phyloP scores from a whole-genome alignment of 2,329 filamentous ascomycete species.

The Ophiostoma montium region DNA sequence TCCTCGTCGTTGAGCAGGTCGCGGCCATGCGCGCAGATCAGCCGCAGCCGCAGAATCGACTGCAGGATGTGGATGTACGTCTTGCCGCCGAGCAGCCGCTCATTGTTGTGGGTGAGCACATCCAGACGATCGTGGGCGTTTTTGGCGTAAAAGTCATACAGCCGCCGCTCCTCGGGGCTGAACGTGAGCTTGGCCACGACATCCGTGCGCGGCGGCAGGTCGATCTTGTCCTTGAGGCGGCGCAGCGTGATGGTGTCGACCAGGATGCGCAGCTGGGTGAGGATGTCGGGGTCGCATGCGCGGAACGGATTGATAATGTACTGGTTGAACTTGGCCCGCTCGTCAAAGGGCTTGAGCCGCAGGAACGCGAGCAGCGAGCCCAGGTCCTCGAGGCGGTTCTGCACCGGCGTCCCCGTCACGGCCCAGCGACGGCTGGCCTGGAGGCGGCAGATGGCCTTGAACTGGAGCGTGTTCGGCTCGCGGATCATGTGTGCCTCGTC shows the following conservation, averaged over 20 bases:
- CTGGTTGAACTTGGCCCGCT: slow-evolving; percentile 58
- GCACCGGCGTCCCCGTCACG: slow-evolving; percentile 91
- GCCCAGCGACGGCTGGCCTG: slow-evolving; percentile 80
- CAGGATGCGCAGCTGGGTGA: slow-evolving; percentile 73
- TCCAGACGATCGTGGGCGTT: slow-evolving; percentile 70
- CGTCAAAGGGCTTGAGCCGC: slow-evolving; percentile 71
- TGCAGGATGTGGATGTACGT: slow-evolving; percentile 92
- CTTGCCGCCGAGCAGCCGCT: slow-evolving; percentile 60
- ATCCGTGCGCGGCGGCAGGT: slow-evolving; percentile 63
- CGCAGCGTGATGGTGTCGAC: slow-evolving; percentile 92
- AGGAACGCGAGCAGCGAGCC: slow-evolving; percentile 78
- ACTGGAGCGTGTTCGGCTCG: slow-evolving; percentile 66
- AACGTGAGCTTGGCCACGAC: slow-evolving; percentile 63
- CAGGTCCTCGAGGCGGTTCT: slow-evolving; percentile 85
- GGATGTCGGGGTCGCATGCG: slow-evolving; percentile 65
- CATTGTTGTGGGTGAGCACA: slow-evolving; percentile 51
- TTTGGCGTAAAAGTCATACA: slow-evolving; percentile 76
- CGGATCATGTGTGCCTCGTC: slow-evolving; percentile 94
- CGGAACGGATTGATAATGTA: slow-evolving; percentile 81
- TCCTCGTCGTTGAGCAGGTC: slow-evolving; percentile 81
- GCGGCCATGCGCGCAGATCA: slow-evolving; percentile 88
- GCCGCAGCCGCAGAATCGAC: slow-evolving; percentile 74
- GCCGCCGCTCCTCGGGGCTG: slow-evolving; percentile 52
- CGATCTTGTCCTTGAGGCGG: slow-evolving; percentile 80
- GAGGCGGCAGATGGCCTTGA: slow-evolving; percentile 69